These are phyloP conservation scores for Taphrina sp. DNA, from an alignment of 1,139 yeast species.

Conservation along the genomic window DNA sequence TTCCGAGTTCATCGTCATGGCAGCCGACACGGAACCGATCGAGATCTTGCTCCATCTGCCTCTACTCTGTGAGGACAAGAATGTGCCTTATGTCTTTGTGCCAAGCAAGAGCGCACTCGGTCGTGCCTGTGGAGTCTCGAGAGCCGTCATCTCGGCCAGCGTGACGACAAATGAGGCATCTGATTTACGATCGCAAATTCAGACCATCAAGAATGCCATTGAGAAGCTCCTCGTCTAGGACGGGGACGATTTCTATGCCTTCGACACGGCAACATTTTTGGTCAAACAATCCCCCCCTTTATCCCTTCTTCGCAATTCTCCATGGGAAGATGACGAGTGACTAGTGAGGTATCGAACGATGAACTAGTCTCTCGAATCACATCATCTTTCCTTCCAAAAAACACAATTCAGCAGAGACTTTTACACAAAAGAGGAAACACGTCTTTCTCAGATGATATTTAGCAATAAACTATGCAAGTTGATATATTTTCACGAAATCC, in stretches of 20 bases:
- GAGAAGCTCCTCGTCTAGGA: constrained; percentile 95
- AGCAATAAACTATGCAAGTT: too few species aligned
- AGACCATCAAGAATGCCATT: constrained; percentile 97
- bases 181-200: constrained; percentile 94
- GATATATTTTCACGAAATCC: too few species aligned
- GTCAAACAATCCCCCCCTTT: too few species aligned
- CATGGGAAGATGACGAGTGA: neutral
- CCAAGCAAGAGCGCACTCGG: constrained; percentile 98
- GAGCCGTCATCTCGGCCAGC: constrained; percentile 98
- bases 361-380: too few species aligned
- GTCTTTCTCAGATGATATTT: too few species aligned
- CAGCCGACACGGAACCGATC: constrained; percentile 99
- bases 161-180: constrained; percentile 98
- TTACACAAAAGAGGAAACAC: too few species aligned
- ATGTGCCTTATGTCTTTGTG: constrained; percentile 62
- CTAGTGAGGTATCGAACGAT: constrained; percentile 30
- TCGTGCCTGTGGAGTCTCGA: constrained; percentile 99
- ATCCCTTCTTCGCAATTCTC: too few species aligned
- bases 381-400: too few species aligned
- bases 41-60: constrained; percentile 98
- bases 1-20: constrained; percentile 98
- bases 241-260: too few species aligned
- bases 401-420: too few species aligned
- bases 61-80: constrained; percentile 96
- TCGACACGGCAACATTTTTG: too few species aligned